phyloP scores from a whole-genome alignment of 495 filamentous ascomycete genomes.

The Xylaria bambusicola region DNA sequence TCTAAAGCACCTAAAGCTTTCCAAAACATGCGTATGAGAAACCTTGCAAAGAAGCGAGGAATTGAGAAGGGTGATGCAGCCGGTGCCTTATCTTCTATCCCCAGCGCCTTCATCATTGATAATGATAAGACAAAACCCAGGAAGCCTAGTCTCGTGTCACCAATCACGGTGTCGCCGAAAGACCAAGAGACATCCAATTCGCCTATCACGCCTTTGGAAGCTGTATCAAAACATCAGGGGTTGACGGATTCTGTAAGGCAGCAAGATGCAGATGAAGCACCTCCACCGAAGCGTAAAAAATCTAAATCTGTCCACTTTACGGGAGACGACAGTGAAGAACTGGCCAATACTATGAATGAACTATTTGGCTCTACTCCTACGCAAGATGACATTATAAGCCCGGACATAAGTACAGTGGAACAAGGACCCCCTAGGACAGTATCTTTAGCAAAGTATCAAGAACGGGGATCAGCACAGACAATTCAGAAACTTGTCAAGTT shows the following conservation, averaged over 20 bases:
- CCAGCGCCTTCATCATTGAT: slow-evolving; percentile 25
- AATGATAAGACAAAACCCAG: slow-evolving; percentile 11
- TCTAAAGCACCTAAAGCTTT: slow-evolving; percentile 38
- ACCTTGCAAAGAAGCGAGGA: slow-evolving; percentile 31
- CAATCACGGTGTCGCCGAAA: neutral
- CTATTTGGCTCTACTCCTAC: neutral
- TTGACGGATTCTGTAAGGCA: neutral
- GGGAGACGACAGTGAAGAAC: slow-evolving; percentile 27
- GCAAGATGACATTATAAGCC: neutral
- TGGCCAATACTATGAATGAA: slow-evolving; percentile 15
- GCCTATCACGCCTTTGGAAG: neutral
- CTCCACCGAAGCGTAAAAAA: slow-evolving; percentile 33
- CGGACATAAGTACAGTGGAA: slow-evolving; percentile 1
- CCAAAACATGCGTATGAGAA: slow-evolving; percentile 23
- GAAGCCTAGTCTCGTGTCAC: neutral
- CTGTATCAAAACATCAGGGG: slow-evolving; percentile 8
- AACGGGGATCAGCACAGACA: slow-evolving; percentile 25
- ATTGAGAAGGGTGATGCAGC: slow-evolving; percentile 26
- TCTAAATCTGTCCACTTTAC: slow-evolving; percentile 47
- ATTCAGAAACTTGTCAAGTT: slow-evolving; percentile 33
- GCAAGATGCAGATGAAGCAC: neutral
- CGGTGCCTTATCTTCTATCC: slow-evolving; percentile 28
- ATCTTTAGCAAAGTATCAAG: slow-evolving; percentile 27
- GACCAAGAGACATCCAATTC: neutral
- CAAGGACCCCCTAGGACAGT: slow-evolving; percentile 1